phyloP scores from a whole-genome alignment of 2,329 filamentous ascomycete species.

The Talaromyces sp. region DNA sequence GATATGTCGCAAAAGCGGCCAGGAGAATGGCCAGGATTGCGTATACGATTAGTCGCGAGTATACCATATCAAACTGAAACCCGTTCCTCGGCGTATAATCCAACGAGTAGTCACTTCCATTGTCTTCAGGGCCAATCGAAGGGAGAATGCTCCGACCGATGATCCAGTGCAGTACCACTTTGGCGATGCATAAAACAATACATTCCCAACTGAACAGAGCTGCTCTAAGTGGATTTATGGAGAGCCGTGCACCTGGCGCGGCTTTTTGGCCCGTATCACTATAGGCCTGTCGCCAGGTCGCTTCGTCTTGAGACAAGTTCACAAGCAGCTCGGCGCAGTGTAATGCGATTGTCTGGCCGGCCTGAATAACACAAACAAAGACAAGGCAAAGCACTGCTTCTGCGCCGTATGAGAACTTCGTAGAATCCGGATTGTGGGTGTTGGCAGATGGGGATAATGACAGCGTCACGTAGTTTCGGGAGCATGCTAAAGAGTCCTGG shows the following conservation, averaged over 20 bases:
- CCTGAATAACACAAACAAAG: neutral
- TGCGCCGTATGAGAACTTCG: neutral
- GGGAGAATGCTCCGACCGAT: conserved; percentile 10
- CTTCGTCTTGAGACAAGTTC: conserved; percentile 13
- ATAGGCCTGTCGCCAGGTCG: neutral
- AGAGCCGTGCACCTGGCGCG: neutral
- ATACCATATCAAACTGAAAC: neutral
- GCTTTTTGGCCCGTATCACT: too few relatives aligned
- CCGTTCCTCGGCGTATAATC: neutral
- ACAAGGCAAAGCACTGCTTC: neutral
- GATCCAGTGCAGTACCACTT: conserved; percentile 14
- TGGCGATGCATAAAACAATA: conserved; percentile 9
- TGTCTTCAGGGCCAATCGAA: neutral
- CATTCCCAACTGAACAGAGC: conserved; percentile 10
- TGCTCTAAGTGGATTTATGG: neutral
- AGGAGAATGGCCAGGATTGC: neutral
- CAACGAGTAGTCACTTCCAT: neutral
- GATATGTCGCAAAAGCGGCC: neutral
- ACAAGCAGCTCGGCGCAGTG: conserved; percentile 15
- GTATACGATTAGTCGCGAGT: neutral
- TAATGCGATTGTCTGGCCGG: conserved; percentile 10
- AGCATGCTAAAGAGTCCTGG: neutral
- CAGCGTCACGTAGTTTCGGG: neutral
- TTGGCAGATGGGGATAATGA: neutral
- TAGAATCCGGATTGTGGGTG: neutral